phyloP scores from a whole-genome alignment of 2,329 filamentous ascomycete genomes.

The Neocatenulostroma microsporum region DNA sequence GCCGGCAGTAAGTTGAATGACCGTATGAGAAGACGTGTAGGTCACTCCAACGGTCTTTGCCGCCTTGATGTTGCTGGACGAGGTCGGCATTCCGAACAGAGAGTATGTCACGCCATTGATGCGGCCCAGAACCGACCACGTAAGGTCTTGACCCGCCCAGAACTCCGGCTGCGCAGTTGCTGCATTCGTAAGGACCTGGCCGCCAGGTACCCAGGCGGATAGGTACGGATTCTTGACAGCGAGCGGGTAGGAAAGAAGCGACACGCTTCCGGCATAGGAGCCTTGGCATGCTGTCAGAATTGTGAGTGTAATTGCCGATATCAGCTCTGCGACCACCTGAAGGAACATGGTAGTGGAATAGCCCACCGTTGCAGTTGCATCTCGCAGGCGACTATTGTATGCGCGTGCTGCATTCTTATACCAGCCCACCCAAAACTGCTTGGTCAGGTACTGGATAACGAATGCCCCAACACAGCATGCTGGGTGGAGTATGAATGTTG shows the following conservation, averaged over 20 bases:
- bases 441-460: too few species aligned
- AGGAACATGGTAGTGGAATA: too few species aligned
- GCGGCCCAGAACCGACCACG: slow-evolving; percentile 29
- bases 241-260: slow-evolving; percentile 20
- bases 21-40: slow-evolving; percentile 28
- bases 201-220: slow-evolving; percentile 30
- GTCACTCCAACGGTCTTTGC: slow-evolving; percentile 18
- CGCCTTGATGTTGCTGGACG: slow-evolving; percentile 12
- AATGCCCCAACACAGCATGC: too few species aligned
- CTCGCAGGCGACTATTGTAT: too few species aligned
- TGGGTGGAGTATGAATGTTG: too few species aligned
- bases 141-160: slow-evolving; percentile 28
- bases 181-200: slow-evolving; percentile 17
- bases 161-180: slow-evolving; percentile 26
- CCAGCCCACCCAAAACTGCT: too few species aligned
- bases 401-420: too few species aligned
- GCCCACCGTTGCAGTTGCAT: too few species aligned
- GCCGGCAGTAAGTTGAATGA: slow-evolving; percentile 23
- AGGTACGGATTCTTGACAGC: slow-evolving; percentile 29
- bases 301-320: too few species aligned
- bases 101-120: slow-evolving; percentile 26
- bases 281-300: too few species aligned
- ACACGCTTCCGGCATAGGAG: too few species aligned
- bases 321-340: too few species aligned
- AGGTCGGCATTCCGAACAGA: slow-evolving; percentile 24